Base-by-base conservation (phyloP, 2,329 filamentous ascomycete genomes). In the Pseudogymnoascus pannorum region DNA sequence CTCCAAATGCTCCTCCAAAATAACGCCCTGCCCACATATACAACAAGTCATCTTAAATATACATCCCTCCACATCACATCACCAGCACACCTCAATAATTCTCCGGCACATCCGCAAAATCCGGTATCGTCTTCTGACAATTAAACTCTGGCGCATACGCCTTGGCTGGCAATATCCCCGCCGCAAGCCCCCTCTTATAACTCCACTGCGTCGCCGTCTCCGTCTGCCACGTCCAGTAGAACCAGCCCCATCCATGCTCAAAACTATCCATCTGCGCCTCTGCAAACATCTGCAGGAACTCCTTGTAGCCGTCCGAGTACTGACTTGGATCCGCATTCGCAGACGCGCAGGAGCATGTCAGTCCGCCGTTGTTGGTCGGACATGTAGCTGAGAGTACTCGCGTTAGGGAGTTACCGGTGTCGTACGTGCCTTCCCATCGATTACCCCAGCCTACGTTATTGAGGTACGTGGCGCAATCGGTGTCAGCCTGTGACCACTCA, bases 141-240 rank as follows among this genome's bases (percentile, higher is more conserved):
- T 85, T 84, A 68, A 91, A 93, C n/a, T 79, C 77, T 33, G 86
- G 81, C 20, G 84, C 76, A 71, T 88, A 91, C 0, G 89, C 87
- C 76, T 89, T 87, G 38, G 77, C 73, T 2, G 94, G 94, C 75
- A 99, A 74, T 57, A 93, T 91, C 0, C 91, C 91, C 1, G 88
- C 88, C 59, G 81, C 81, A 65, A 92, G 78, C 0, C 91, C 92
- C 65, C 86, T 80, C 75, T 92, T 86, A 78, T 94, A 96, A 73
- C 92, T 96, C 94, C 94, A 99, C 76, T 97, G 91, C 63, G 86
- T 80, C 57, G 89, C 87, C 66, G 76, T 81, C 78, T 97, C 93
- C 29, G 93, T 96, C 75, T 92, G 85, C 93, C 94, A 96, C 33
- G 92, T 97, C 94, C 94, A 99, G 76, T 99, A 99, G 77, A 96